These are phyloP conservation scores for Angophora floribunda DNA, from an alignment of 345 rosid species.

Conservation along the genomic window DNA sequence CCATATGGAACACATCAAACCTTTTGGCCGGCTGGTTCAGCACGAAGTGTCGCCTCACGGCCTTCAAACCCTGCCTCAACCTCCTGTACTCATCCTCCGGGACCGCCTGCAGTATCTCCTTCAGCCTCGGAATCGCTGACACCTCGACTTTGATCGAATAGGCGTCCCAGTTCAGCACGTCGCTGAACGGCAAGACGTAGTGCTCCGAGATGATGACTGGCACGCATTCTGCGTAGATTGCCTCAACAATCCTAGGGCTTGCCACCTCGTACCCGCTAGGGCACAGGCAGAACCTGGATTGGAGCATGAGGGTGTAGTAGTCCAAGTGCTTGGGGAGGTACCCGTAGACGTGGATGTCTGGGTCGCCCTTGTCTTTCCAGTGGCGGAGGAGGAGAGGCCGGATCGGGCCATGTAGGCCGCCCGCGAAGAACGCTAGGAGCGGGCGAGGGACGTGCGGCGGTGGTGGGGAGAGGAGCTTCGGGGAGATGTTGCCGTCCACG, in stretches of 20 bases:
- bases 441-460: constrained; percentile 26
- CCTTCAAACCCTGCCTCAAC: constrained; percentile 42
- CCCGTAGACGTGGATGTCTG: constrained; percentile 43
- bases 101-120: constrained; percentile 51
- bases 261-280: constrained; percentile 96
- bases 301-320: constrained; percentile 59
- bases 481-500: constrained; percentile 31
- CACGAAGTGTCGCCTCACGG: constrained; percentile 63
- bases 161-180: constrained; percentile 80
- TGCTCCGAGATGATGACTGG: constrained; percentile 72
- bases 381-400: constrained; percentile 51
- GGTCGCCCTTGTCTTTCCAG: constrained; percentile 65
- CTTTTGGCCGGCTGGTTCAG: constrained; percentile 66
- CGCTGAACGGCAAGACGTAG: constrained; percentile 75
- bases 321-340: constrained; percentile 61
- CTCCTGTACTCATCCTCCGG: constrained; percentile 42
- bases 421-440: constrained; percentile 70
- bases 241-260: constrained; percentile 83
- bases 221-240: constrained; percentile 74
- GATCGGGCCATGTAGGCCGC: constrained; percentile 74
- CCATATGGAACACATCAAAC: constrained; percentile 75
- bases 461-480: constrained; percentile 35
- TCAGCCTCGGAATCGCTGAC: constrained; percentile 58
- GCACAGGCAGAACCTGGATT: constrained; percentile 77
- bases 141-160: constrained; percentile 54